Base-by-base conservation (phyloP, 1,284 basidiomycete species). In the Leccinum solheimii region DNA sequence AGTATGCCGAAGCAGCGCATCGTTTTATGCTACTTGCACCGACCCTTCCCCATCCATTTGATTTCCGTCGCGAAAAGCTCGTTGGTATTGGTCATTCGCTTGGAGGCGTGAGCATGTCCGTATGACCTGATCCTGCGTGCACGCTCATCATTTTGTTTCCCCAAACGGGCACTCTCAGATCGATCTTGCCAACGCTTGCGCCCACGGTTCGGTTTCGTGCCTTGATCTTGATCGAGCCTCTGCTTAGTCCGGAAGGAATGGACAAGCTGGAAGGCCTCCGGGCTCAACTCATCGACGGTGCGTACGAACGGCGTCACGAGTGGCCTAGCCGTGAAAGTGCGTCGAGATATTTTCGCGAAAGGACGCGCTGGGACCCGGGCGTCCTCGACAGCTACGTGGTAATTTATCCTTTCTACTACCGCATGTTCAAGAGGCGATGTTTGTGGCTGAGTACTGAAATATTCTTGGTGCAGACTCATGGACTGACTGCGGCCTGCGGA, bases 51-150 rank as follows among this genome's bases (percentile, higher is more conserved):
- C 76, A 74, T 11, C 67, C 69, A 7, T 73, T 83, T 30, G 76
- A 85, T 61, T 86, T 86, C 70, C 66, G 67, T 36, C 69, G 67
- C 11, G 73, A 83, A 60, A 83, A 78, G 49, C 71, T 87, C 7
- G 75, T 86, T 36, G 86, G 85, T 5, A 79, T 87, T 21, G 86
- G 85, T 0, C 86, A 87, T 70, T 87, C 86, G 1, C 72, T 87
- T 30, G 86, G 86, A n/a, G 86, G 80, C 48, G 83, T 85, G 61
- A 76, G 81, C 30, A 81, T 86, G 85, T 86, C 66, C 62, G 81
- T 79, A 38, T 36, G 48, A 51, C 11, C 5, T 4, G 16, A 32
- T 50, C 19, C 49, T 51, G 14, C 26, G 5, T 61, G 52, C 16
- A 16, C 13, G 7, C 16, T 62, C 30, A 21, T 56, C 8, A 32